Evolutionary conservation across 1,284 basidiomycete species (phyloP).

Genomic region (Afroboletus lepidellus): DNA sequence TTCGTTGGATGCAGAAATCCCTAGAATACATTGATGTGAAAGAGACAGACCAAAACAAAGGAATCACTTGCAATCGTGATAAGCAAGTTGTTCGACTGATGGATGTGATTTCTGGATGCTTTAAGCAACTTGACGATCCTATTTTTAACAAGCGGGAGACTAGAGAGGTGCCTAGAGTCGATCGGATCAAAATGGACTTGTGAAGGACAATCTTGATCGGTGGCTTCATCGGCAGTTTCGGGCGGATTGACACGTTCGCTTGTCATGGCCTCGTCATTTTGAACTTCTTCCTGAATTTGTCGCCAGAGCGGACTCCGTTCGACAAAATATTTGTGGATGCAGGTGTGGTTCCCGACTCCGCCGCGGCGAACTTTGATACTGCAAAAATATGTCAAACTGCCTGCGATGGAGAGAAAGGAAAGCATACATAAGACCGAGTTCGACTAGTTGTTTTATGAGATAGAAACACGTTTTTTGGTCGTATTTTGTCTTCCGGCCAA

Average conservation of each 20-base stretch:
- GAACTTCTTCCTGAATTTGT: slow-evolving; percentile 63
- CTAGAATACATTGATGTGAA: slow-evolving; percentile 36
- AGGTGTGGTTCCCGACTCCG: slow-evolving; percentile 73
- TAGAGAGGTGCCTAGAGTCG: slow-evolving; percentile 72
- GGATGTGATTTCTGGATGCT: slow-evolving; percentile 62
- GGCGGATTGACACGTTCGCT: slow-evolving; percentile 29
- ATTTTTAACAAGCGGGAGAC: slow-evolving; percentile 62
- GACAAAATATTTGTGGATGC: slow-evolving; percentile 77
- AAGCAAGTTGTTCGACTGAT: slow-evolving; percentile 68
- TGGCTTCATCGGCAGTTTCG: slow-evolving; percentile 31
- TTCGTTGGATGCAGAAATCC: slow-evolving; percentile 71
- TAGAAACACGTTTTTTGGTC: slow-evolving; percentile 91
- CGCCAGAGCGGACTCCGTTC: slow-evolving; percentile 70
- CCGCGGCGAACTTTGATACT: slow-evolving; percentile 75
- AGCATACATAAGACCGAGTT: slow-evolving; percentile 71
- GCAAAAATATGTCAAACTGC: slow-evolving; percentile 2
- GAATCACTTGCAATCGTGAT: slow-evolving; percentile 56
- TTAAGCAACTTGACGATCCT: slow-evolving; percentile 68
- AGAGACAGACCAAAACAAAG: neutral
- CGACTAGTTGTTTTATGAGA: slow-evolving; percentile 70
- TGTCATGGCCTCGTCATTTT: slow-evolving; percentile 34
- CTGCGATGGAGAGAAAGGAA: neutral
- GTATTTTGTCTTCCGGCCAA: slow-evolving; percentile 78
- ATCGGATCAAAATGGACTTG: slow-evolving; percentile 61
- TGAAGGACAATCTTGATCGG: slow-evolving; percentile 32